phyloP scores from a whole-genome alignment of 306 rosid species.

The Boehmeria nivea region DNA sequence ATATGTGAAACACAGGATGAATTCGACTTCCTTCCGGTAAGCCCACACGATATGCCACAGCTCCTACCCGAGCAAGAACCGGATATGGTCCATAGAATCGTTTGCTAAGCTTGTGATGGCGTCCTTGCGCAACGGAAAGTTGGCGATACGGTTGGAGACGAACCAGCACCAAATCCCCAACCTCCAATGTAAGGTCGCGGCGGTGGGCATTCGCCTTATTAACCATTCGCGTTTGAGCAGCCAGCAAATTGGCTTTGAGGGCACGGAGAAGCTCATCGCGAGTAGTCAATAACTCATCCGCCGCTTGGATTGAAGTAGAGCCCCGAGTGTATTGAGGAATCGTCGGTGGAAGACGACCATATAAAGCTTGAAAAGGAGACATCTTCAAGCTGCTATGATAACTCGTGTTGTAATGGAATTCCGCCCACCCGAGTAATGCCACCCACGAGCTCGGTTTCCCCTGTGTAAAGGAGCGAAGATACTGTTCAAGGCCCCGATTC shows the following conservation, averaged over 20 bases:
- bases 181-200: not conserved
- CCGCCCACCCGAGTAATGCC: not conserved
- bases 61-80: not conserved
- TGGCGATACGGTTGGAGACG: not conserved
- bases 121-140: not conserved
- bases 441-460: not conserved
- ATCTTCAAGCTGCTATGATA: not conserved
- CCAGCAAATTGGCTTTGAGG: not conserved
- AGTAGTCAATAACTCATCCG: not conserved
- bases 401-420: not conserved
- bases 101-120: not conserved
- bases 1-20: constrained; percentile 5
- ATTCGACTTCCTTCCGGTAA: not conserved
- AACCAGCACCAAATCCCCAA: not conserved
- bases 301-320: not conserved
- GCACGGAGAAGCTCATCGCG: not conserved
- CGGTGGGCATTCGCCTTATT: not conserved
- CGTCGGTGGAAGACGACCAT: not conserved
- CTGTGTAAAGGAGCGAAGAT: not conserved
- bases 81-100: not conserved
- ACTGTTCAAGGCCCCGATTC: not conserved
- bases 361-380: not conserved
- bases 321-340: not conserved
- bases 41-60: not conserved
- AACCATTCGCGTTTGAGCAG: not conserved